Base-by-base conservation (phyloP, 2,329 filamentous ascomycete genomes). In the Pseudocercospora fijiensis region DNA sequence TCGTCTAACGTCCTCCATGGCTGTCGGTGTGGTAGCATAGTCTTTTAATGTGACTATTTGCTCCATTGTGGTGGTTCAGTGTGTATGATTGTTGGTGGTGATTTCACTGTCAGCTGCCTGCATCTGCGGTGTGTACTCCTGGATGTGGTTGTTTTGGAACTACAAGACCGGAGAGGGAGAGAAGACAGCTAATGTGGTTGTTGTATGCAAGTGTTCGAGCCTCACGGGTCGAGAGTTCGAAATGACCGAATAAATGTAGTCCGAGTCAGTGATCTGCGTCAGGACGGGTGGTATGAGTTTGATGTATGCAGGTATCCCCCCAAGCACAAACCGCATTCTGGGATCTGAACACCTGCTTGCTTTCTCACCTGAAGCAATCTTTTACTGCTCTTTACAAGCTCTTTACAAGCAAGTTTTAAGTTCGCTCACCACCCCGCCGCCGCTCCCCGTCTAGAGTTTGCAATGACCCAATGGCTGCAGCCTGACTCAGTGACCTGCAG, bases 181-280 rank as follows among this genome's bases (percentile, higher is more conserved):
- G 24, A 18, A 6, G 20, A 22, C 18, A 47, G 43, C 47, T 28
- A 41, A 57, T 57, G 61, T 63, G 61, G 61, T 63, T 63, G 60
- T 61, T 62, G 55, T 63, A 56, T 63, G 51, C 51, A 60, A 13
- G 59, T 18, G 60, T 51, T 57, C 27, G 57, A 59, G 61, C 37
- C 24, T 49, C 57, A 60, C 47, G 49, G 61, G 59, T 57, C 57
- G 28, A 26, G 45, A 10, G 33, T 58, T 20, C 37, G 47, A 51
- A 56, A 61, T 52, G 59, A 45, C 58, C 61, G 57, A 63, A 56
- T 37, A 55, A 47, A 49, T 63, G 61, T 56, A 60, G 56, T 28
- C 61, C 60, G 61, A 63, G 57, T 63, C 61, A 58, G 51, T 57
- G 57, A 57, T 20, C 24, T 41, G 27, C 49, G 18, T 9, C 41